Percentiles rank a stretch among this genome's conserved stretches.
Conservation (phyloP, 1,139 yeast genomes). For the Taiozyma onychis region DNA sequence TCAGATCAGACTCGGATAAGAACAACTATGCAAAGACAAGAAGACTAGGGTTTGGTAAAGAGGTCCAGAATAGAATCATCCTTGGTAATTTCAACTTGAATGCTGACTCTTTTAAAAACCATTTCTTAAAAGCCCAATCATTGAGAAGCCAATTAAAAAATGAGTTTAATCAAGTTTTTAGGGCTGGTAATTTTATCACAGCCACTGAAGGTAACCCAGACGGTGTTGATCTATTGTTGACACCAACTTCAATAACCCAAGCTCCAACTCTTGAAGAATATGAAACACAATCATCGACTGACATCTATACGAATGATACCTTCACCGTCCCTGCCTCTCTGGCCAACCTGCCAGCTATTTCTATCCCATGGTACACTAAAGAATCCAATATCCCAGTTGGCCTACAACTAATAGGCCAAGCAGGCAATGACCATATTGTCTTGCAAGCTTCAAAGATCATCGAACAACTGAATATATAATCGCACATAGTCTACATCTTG, state of each 20-base stretch:
- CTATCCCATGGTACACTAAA: slow-evolving; percentile 50
- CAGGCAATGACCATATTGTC: slow-evolving; percentile 68
- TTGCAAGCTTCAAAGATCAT: slow-evolving; percentile 32
- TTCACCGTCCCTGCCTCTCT: slow-evolving; percentile 87
- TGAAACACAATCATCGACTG: slow-evolving; percentile 43
- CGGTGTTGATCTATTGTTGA: slow-evolving; percentile 64
- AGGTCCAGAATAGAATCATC: slow-evolving; percentile 76
- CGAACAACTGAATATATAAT: slow-evolving; percentile 1
- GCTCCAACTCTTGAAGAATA: slow-evolving; percentile 51
- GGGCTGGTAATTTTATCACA: slow-evolving; percentile 40
- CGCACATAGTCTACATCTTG: background rate
- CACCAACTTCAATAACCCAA: slow-evolving; percentile 64
- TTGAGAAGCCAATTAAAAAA: slow-evolving; percentile 53
- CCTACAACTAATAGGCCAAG: slow-evolving; percentile 80
- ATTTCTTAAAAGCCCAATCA: slow-evolving; percentile 70
- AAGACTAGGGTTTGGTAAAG: slow-evolving; percentile 62
- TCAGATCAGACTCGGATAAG: slow-evolving; percentile 37
- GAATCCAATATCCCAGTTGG: slow-evolving; percentile 43
- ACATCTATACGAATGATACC: slow-evolving; percentile 72
- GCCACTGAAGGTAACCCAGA: slow-evolving; percentile 16
- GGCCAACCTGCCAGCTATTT: slow-evolving; percentile 85
- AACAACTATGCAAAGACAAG: slow-evolving; percentile 54
- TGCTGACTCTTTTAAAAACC: slow-evolving; percentile 66
- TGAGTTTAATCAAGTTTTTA: slow-evolving; percentile 65
- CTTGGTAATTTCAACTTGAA: slow-evolving; percentile 85